Evolutionary conservation across 2,329 filamentous ascomycete genomes (phyloP).

Genomic region (Hymenoscyphus salicellus): DNA sequence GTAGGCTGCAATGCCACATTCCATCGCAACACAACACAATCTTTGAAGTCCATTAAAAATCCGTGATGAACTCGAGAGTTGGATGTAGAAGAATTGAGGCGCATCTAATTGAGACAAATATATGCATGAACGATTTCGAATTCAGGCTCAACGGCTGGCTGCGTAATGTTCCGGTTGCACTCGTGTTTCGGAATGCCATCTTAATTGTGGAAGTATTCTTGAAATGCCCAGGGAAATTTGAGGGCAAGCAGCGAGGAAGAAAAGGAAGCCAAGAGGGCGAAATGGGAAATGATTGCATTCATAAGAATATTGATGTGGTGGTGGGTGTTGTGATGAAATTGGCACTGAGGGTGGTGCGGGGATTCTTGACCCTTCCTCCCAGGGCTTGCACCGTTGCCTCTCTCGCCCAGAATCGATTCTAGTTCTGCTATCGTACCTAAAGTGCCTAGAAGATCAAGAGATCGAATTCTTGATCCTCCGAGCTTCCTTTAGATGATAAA

Average conservation of each 20-base stretch:
- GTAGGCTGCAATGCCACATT: background rate
- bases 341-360: background rate
- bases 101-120: background rate
- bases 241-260: background rate
- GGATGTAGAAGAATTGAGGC: background rate
- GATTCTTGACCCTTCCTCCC: background rate
- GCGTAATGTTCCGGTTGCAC: constrained; percentile 12
- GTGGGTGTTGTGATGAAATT: background rate
- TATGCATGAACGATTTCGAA: background rate
- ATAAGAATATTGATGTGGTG: background rate
- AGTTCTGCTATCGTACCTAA: background rate
- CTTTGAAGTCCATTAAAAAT: background rate
- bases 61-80: background rate
- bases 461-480: background rate
- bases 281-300: background rate
- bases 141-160: constrained; percentile 6
- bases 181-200: constrained; percentile 14
- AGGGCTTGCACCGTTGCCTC: background rate
- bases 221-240: background rate
- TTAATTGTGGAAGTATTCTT: background rate
- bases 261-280: background rate
- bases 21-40: constrained; percentile 1
- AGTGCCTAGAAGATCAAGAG: background rate
- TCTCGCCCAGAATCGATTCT: background rate
- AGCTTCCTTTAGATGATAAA: background rate